Percentiles rank a stretch among this genome's conserved stretches.
phyloP scores from a whole-genome alignment of 192 early-diverging fungal genomes.

The Ambispora gerdemannii region DNA sequence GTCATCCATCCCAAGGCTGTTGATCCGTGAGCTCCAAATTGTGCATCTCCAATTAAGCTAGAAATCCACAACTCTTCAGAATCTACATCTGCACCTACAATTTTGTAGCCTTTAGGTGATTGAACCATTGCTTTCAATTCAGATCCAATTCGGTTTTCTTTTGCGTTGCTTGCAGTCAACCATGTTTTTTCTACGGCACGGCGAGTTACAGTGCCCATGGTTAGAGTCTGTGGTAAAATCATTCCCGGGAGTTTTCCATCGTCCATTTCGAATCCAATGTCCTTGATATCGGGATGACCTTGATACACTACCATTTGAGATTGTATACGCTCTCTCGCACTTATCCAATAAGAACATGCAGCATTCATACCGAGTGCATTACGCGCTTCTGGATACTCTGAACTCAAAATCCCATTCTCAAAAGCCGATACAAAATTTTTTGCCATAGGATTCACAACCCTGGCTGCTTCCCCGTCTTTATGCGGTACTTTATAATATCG shows the following conservation, averaged over 20 bases:
- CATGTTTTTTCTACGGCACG: slow-evolving; percentile 90
- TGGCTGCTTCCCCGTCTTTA: slow-evolving; percentile 71
- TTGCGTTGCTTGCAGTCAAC: slow-evolving; percentile 95
- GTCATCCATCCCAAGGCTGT: slow-evolving; percentile 98
- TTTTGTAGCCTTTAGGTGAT: slow-evolving; percentile 76
- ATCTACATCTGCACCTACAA: slow-evolving; percentile 97
- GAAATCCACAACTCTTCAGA: slow-evolving; percentile 97
- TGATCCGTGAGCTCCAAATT: slow-evolving; percentile 88
- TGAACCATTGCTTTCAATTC: slow-evolving; percentile 88
- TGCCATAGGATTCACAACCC: slow-evolving; percentile 83
- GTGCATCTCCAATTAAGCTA: slow-evolving; percentile 88
- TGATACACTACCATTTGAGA: slow-evolving; percentile 87
- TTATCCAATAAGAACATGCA: slow-evolving; percentile 89
- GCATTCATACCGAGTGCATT: slow-evolving; percentile 76
- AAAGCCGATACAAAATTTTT: slow-evolving; percentile 77
- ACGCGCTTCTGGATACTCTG: slow-evolving; percentile 63
- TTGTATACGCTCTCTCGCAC: slow-evolving; percentile 72
- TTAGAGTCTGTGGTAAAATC: slow-evolving; percentile 85
- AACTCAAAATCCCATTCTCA: slow-evolving; percentile 76
- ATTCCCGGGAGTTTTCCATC: slow-evolving; percentile 53
- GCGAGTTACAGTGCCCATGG: slow-evolving; percentile 96
- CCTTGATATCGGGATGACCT: slow-evolving; percentile 32
- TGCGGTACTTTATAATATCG: slow-evolving; percentile 81
- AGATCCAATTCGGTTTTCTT: slow-evolving; percentile 83
- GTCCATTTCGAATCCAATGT: slow-evolving; percentile 37